Base-by-base conservation (phyloP, 1,284 basidiomycete species). In the Cutaneotrichosporon daszewskae region DNA sequence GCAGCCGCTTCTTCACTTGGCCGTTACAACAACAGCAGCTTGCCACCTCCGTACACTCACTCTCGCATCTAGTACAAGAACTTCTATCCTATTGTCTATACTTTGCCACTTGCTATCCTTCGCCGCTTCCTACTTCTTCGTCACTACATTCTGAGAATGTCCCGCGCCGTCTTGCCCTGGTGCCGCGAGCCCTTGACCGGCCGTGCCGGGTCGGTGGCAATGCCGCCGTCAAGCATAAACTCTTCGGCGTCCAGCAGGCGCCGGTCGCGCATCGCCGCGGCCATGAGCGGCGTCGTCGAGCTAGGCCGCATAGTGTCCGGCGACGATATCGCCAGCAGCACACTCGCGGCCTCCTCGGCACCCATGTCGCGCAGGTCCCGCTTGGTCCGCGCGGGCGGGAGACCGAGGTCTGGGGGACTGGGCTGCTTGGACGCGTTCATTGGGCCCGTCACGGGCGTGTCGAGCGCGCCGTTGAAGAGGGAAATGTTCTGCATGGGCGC, bases 121-220 rank as follows among this genome's bases (percentile, higher is more conserved):
- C n/a, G n/a, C n/a, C n/a, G n/a, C n/a, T n/a, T n/a, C n/a, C n/a
- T n/a, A n/a, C n/a, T n/a, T n/a, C n/a, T n/a, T n/a, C n/a, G n/a
- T n/a, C n/a, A n/a, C n/a, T 43, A 60, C 63, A 69, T 62, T 29
- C 51, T 53, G 25, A 69, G 45, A 20, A 69, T 60, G 45, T 69
- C 66, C 34, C 61, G 59, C 13, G 65, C 66, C 17, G 62, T 65
- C 51, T 67, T 67, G n/a, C 62, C 64, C 27, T 57, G 51, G 23
- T 14, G 23, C 4, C 27, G 35, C 14, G 16, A 11, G 29, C 17
- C 14, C 37, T 11, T 17, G 14, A 10, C 31, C 31, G 14, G 14
- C 31, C 12, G 10, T 16, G 31, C 13, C 14, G 32, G 23, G 13
- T 22, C n/a, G 20, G 27, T 44, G 24, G 44, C 42, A 9, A 42